phyloP scores from a whole-genome alignment of 2,329 filamentous ascomycete genomes.

The Aspergillus novoparasiticus region DNA sequence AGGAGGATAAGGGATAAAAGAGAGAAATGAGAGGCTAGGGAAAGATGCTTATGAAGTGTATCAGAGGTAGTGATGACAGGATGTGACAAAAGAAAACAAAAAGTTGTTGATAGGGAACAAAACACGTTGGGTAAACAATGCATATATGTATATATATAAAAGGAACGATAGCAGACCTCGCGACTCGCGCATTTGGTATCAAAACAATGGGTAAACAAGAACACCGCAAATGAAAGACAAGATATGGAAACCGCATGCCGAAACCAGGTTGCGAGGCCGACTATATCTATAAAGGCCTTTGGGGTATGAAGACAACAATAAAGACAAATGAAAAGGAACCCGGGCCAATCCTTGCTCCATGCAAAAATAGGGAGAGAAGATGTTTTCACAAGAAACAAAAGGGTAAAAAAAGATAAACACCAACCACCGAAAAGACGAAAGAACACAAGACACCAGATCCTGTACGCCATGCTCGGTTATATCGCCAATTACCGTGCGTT shows the following conservation, averaged over 20 bases:
- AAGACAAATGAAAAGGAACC: constrained; percentile 26
- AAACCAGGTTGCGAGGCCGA: constrained; percentile 37
- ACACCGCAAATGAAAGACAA: constrained; percentile 24
- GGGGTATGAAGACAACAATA: constrained; percentile 39
- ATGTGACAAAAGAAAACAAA: constrained; percentile 15
- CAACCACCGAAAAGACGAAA: constrained; percentile 23
- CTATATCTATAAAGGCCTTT: constrained; percentile 42
- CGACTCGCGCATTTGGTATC: constrained; percentile 38
- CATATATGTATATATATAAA: constrained; percentile 24
- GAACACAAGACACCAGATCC: constrained; percentile 29
- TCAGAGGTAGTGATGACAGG: not conserved
- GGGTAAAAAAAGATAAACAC: constrained; percentile 19
- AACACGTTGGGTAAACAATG: constrained; percentile 13
- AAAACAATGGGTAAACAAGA: constrained; percentile 26
- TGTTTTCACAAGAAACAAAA: constrained; percentile 3
- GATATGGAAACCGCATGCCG: constrained; percentile 24
- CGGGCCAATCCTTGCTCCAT: constrained; percentile 27
- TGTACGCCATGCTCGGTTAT: constrained; percentile 35
- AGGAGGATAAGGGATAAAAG: constrained; percentile 15
- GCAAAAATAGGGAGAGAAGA: constrained; percentile 20
- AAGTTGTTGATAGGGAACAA: constrained; percentile 24
- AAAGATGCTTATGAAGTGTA: constrained; percentile 16
- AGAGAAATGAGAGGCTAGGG: constrained; percentile 8
- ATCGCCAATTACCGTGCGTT: constrained; percentile 27
- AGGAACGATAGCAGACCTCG: constrained; percentile 30